phyloP scores from a whole-genome alignment of 179 eudicot genomes.

The Carnegiea gigantea region DNA sequence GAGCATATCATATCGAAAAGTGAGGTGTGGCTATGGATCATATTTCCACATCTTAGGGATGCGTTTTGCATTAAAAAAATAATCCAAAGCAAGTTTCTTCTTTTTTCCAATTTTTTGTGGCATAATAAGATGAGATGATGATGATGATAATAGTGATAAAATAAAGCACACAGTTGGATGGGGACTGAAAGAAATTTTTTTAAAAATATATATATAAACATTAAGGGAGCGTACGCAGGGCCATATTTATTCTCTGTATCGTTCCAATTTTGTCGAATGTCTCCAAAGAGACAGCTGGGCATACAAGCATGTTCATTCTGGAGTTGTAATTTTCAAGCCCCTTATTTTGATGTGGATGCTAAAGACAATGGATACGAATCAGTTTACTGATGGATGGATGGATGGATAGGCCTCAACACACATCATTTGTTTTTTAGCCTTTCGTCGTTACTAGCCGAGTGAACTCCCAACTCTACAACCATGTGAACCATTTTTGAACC shows the following conservation, averaged over 20 bases:
- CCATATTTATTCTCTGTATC: too few species aligned
- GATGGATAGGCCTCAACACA: neutral
- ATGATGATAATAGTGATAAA: too few species aligned
- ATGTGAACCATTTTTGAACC: too few species aligned
- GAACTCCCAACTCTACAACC: neutral
- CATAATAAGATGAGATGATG: too few species aligned
- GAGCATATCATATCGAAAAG: too few species aligned
- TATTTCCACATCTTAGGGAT: neutral
- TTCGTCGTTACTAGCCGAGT: neutral
- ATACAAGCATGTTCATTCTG: neutral
- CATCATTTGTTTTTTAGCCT: neutral
- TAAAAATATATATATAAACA: too few species aligned
- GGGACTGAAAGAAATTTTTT: neutral
- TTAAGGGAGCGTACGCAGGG: too few species aligned
- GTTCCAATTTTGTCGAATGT: too few species aligned
- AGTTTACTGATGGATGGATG: neutral
- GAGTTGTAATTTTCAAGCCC: neutral
- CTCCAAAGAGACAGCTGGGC: too few species aligned
- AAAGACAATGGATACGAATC: neutral
- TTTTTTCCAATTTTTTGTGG: neutral
- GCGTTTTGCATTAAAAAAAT: neutral
- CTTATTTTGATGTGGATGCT: neutral
- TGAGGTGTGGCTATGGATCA: neutral
- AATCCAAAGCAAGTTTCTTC: neutral
- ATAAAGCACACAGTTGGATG: neutral